phyloP scores from a whole-genome alignment of 1,284 basidiomycete species.

The Leccinum griseonigrum region DNA sequence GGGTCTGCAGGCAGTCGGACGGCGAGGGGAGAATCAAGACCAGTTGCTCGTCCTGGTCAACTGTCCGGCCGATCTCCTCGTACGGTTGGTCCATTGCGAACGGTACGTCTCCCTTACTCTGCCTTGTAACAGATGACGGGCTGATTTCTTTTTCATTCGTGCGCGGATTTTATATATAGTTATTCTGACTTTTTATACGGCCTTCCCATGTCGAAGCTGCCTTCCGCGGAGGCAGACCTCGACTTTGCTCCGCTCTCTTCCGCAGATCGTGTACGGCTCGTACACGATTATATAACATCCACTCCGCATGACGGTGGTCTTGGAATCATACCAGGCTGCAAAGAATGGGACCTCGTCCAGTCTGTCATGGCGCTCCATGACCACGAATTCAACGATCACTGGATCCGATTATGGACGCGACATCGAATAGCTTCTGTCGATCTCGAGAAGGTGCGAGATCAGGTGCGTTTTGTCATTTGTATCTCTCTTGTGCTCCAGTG shows the following conservation, averaged over 20 bases:
- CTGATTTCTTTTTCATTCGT: not conserved
- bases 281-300: slow-evolving; percentile 75
- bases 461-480: slow-evolving; percentile 26
- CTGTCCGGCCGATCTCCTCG: slow-evolving; percentile 63
- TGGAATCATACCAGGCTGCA: slow-evolving; percentile 68
- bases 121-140: not conserved
- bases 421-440: slow-evolving; percentile 30
- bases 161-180: slow-evolving; percentile 32
- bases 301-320: slow-evolving; percentile 72
- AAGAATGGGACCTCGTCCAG: slow-evolving; percentile 77
- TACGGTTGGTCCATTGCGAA: slow-evolving; percentile 70
- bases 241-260: slow-evolving; percentile 51
- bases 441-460: slow-evolving; percentile 40
- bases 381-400: slow-evolving; percentile 64
- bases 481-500: not conserved
- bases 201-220: slow-evolving; percentile 52
- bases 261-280: slow-evolving; percentile 77
- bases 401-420: slow-evolving; percentile 34
- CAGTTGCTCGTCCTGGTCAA: slow-evolving; percentile 80
- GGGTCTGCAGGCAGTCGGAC: slow-evolving; percentile 68
- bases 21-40: slow-evolving; percentile 70
- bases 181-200: slow-evolving; percentile 65
- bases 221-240: slow-evolving; percentile 39
- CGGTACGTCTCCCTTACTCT: slow-evolving; percentile 49
- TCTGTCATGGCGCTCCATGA: slow-evolving; percentile 84